Conservation (phyloP, 2,329 filamentous ascomycete genomes). For the Dactylellina haptotyla region DNA sequence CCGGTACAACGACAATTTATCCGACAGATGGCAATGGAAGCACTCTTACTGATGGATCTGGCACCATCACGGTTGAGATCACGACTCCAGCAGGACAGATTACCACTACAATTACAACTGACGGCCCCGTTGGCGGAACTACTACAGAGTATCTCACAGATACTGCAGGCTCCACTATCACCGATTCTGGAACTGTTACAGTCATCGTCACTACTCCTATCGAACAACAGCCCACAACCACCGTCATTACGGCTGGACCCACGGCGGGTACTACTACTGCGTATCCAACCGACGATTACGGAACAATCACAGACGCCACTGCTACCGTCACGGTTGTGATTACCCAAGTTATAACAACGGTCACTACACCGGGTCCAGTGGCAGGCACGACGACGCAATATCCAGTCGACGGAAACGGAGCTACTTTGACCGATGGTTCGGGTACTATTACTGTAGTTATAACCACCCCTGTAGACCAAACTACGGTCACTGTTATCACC, state of each 20-base stretch:
- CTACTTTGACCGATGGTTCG: not conserved
- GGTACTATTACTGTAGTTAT: not conserved
- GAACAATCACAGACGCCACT: no score
- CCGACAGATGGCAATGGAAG: no score
- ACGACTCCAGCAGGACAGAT: not conserved
- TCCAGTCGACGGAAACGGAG: not conserved
- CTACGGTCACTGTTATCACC: conserved; percentile 1
- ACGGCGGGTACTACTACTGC: no score
- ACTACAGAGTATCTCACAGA: not conserved
- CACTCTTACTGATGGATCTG: no score
- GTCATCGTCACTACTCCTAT: no score
- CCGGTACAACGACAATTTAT: not conserved
- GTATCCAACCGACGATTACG: no score
- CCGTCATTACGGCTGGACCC: no score
- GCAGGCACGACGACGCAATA: not conserved
- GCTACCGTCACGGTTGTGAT: conserved; percentile 5
- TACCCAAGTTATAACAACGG: not conserved
- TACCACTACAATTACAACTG: not conserved
- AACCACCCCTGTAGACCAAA: not conserved
- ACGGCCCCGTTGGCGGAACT: not conserved
- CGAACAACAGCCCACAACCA: no score
- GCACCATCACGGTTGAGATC: not conserved
- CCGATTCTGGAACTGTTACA: not conserved
- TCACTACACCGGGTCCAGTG: not conserved
- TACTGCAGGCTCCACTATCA: not conserved